A percentile compares a stretch with the other conserved stretches of the same genome.
Evolutionary conservation across 108 stramenopile genomes (phyloP).

Genomic region (Pseudonitzschia multiseries): DNA sequence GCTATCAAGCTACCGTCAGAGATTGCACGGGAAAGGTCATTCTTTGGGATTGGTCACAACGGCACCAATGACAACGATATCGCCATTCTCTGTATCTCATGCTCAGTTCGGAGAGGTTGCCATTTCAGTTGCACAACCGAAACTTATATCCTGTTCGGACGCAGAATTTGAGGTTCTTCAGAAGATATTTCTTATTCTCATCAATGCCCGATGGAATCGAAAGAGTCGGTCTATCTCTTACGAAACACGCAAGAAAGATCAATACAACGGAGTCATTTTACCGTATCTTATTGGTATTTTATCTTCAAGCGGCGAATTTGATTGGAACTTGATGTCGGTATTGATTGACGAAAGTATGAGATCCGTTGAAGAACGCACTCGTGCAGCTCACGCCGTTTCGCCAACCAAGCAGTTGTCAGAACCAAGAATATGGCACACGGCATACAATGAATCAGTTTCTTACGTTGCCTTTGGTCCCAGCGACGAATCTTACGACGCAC

Average conservation of each 20-base stretch:
- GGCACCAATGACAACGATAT: conserved; percentile 19
- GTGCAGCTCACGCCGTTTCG: conserved; percentile 18
- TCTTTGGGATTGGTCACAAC: conserved; percentile 32
- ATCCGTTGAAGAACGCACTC: conserved; percentile 30
- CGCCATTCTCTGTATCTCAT: conserved; percentile 29
- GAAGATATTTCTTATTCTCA: conserved; percentile 39
- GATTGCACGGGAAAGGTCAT: conserved; percentile 22
- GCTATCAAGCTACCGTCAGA: conserved; percentile 18
- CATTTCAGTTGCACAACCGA: conserved; percentile 18
- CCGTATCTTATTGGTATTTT: conserved; percentile 48
- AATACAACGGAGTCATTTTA: conserved; percentile 20
- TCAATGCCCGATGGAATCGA: conserved; percentile 54
- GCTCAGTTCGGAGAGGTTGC: conserved; percentile 43
- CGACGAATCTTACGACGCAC: conserved; percentile 26
- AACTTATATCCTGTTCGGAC: conserved; percentile 7
- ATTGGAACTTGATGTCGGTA: conserved; percentile 44
- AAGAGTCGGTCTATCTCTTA: conserved; percentile 29
- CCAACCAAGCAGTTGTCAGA: background rate
- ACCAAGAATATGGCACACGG: conserved; percentile 48
- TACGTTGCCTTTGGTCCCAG: conserved; percentile 50
- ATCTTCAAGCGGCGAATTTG: conserved; percentile 23
- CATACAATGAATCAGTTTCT: conserved; percentile 19
- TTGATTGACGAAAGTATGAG: conserved; percentile 40
- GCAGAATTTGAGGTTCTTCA: conserved; percentile 20
- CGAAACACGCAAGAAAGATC: conserved; percentile 17